phyloP scores from a whole-genome alignment of 176 grass and related monocot species.

The Juncus effusus region DNA sequence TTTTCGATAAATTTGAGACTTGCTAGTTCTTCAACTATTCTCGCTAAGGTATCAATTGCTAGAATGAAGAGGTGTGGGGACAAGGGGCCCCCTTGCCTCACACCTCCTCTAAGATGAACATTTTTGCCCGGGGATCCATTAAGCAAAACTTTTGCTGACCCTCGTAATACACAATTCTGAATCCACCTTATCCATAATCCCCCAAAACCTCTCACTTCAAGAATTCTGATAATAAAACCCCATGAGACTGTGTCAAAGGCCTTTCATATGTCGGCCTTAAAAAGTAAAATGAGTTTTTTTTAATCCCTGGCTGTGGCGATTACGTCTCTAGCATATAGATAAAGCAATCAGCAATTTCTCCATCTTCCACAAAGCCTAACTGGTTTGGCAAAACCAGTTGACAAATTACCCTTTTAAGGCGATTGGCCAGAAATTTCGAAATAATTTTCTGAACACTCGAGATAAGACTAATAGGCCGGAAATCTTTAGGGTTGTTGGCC shows the following conservation, averaged over 20 bases:
- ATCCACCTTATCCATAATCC: not conserved
- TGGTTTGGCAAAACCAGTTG: not conserved
- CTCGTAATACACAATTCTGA: not conserved
- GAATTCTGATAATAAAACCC: not conserved
- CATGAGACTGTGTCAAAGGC: conserved; percentile 10
- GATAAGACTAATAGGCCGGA: conserved; percentile 9
- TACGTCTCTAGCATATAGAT: not conserved
- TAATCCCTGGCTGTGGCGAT: not conserved
- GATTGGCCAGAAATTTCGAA: not conserved
- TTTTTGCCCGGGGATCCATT: not conserved
- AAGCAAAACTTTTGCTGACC: not conserved
- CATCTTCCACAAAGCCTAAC: not conserved
- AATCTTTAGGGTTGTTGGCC: not conserved
- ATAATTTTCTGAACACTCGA: conserved; percentile 1
- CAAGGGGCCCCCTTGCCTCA: conserved; percentile 13
- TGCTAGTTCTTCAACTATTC: not conserved
- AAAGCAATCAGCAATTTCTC: not conserved
- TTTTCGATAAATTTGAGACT: not conserved
- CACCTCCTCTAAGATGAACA: not conserved
- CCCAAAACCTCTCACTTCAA: not conserved
- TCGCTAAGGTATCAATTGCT: not conserved
- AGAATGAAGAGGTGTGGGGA: conserved; percentile 2
- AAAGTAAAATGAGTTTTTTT: not conserved
- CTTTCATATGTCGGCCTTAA: conserved; percentile 10
- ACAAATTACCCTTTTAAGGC: not conserved